Percentiles rank a stretch among this genome's conserved stretches.
Conservation (phyloP, 768 basidiomycete species). For the Tulasnella sp. region DNA sequence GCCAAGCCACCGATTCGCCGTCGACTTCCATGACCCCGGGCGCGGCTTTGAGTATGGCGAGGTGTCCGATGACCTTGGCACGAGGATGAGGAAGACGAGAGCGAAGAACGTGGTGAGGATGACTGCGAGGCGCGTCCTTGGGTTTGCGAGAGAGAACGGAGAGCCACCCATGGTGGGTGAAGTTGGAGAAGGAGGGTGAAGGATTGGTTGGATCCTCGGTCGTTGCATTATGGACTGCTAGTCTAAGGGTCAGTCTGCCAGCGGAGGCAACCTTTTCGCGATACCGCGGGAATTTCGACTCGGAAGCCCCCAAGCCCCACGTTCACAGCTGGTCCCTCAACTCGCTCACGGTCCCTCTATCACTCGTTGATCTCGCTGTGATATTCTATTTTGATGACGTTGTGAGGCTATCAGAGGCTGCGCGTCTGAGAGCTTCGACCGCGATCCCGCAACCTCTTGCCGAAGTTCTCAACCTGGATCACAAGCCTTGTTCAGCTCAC, state of each 20-base stretch:
- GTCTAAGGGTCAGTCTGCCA: background rate
- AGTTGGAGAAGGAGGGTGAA: background rate
- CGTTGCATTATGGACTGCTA: background rate
- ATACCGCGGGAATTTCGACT: background rate
- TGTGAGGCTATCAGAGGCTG: too few relatives aligned
- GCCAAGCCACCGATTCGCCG: background rate
- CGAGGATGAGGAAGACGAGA: background rate
- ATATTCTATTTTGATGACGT: too few relatives aligned
- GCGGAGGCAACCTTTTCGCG: background rate
- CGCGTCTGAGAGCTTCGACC: too few relatives aligned
- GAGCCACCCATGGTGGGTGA: background rate
- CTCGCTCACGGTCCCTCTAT: too few relatives aligned
- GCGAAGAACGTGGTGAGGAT: background rate
- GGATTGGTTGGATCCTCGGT: conserved; percentile 7
- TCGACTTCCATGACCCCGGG: background rate
- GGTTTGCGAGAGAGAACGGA: conserved; percentile 2
- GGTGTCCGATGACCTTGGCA: conserved; percentile 15
- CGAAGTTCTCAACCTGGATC: too few relatives aligned
- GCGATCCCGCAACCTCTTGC: too few relatives aligned
- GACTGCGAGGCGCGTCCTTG: background rate
- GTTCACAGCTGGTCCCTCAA: too few relatives aligned
- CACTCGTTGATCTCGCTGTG: too few relatives aligned
- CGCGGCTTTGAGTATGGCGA: background rate
- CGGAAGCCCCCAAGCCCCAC: too few relatives aligned
- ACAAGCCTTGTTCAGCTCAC: too few relatives aligned